Conservation (phyloP, 2,329 filamentous ascomycete genomes). For the Xylaria sp. region DNA sequence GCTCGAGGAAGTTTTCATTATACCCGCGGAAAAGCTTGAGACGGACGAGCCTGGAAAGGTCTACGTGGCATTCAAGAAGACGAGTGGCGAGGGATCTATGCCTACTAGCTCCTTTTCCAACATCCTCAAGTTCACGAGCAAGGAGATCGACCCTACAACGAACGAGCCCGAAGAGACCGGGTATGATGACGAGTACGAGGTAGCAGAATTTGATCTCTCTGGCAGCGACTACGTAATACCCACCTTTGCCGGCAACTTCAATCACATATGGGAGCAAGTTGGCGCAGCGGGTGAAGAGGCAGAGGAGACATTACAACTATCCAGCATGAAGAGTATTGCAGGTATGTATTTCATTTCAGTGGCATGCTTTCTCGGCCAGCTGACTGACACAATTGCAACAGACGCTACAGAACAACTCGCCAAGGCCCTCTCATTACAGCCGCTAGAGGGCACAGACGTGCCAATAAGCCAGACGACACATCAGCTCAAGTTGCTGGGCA, state of each 20-base stretch:
- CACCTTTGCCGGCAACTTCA: constrained; percentile 93
- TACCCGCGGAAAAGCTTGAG: constrained; percentile 83
- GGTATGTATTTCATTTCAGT: constrained; percentile 67
- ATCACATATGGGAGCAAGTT: constrained; percentile 93
- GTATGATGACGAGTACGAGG: constrained; percentile 98
- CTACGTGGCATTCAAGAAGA: constrained; percentile 93
- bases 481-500: constrained; percentile 94
- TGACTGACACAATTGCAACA: constrained; percentile 40
- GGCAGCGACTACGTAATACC: constrained; percentile 96
- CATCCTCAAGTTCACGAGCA: constrained; percentile 94
- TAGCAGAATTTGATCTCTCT: constrained; percentile 89
- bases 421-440: constrained; percentile 88
- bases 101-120: constrained; percentile 88
- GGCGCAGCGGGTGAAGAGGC: constrained; percentile 89
- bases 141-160: constrained; percentile 97
- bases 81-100: constrained; percentile 79
- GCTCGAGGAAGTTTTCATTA: constrained; percentile 91
- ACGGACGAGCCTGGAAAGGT: constrained; percentile 92
- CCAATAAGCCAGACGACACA: constrained; percentile 89
- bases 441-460: constrained; percentile 93
- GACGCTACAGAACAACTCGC: constrained; percentile 94
- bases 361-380: background rate
- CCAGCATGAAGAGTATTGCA: constrained; percentile 89
- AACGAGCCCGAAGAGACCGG: constrained; percentile 89
- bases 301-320: constrained; percentile 89